These are phyloP conservation scores for Lepiota brunneoincarnata DNA, from an alignment of 768 basidiomycete species.

Conservation along the genomic window DNA sequence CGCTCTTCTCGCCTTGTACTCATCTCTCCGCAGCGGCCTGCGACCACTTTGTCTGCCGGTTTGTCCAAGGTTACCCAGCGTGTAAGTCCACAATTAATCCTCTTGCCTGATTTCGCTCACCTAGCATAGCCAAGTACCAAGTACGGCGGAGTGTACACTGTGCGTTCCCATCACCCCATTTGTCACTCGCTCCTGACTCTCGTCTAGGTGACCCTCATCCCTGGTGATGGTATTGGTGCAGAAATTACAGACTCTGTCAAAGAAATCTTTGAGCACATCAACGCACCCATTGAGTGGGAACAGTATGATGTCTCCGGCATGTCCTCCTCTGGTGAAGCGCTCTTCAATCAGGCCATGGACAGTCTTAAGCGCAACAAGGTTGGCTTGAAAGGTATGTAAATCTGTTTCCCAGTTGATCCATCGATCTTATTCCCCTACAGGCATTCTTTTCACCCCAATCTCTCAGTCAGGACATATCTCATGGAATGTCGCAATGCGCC, in stretches of 20 bases:
- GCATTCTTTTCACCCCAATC: constrained; percentile 97
- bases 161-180: constrained; percentile 32
- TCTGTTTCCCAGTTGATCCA: neutral
- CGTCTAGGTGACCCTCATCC: constrained; percentile 88
- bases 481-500: constrained; percentile 99
- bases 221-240: constrained; percentile 95
- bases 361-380: constrained; percentile 96
- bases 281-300: constrained; percentile 99
- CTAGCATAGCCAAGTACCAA: constrained; percentile 71
- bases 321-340: constrained; percentile 89
- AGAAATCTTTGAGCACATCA: constrained; percentile 96
- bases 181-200: constrained; percentile 21
- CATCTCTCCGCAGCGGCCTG: constrained; percentile 48
- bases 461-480: constrained; percentile 96
- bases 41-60: constrained; percentile 75
- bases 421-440: constrained; percentile 36
- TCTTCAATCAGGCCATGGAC: constrained; percentile 98
- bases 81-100: constrained; percentile 37
- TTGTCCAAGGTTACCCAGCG: constrained; percentile 74
- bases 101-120: constrained; percentile 7
- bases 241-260: constrained; percentile 99
- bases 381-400: constrained; percentile 84
- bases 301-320: constrained; percentile 97
- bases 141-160: constrained; percentile 92
- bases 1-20: constrained; percentile 1